phyloP scores from a whole-genome alignment of 768 basidiomycete genomes.

The Krasilnikovozyma curviuscula region DNA sequence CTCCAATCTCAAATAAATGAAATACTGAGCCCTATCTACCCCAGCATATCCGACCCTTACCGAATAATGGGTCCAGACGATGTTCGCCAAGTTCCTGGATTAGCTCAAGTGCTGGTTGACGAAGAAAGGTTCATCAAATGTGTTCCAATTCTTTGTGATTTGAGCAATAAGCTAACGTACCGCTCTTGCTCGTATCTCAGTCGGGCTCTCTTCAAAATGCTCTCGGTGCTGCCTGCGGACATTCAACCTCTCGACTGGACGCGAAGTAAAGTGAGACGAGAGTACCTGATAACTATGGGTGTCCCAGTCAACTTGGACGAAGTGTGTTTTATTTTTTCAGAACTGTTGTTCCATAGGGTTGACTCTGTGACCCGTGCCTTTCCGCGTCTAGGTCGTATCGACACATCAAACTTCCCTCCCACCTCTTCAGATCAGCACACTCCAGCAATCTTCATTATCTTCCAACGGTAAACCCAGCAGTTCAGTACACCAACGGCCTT shows the following conservation, averaged over 20 bases:
- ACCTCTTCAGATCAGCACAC: slow-evolving; percentile 56
- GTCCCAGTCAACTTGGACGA: slow-evolving; percentile 92
- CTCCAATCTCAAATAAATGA: slow-evolving; percentile 45
- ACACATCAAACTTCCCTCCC: slow-evolving; percentile 35
- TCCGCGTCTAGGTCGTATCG: slow-evolving; percentile 19
- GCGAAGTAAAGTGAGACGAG: slow-evolving; percentile 69
- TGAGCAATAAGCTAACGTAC: background rate
- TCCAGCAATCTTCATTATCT: slow-evolving; percentile 53
- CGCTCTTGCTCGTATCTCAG: slow-evolving; percentile 28
- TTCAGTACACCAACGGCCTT: slow-evolving; percentile 20
- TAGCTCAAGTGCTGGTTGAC: slow-evolving; percentile 55
- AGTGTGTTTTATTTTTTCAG: slow-evolving; percentile 28
- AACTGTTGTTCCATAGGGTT: slow-evolving; percentile 35
- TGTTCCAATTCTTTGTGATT: background rate
- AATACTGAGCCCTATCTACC: slow-evolving; percentile 50
- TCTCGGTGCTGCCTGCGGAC: slow-evolving; percentile 27
- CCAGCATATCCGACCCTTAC: slow-evolving; percentile 13
- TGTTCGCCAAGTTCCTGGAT: slow-evolving; percentile 55
- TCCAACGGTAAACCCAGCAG: slow-evolving; percentile 40
- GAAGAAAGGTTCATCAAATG: slow-evolving; percentile 42
- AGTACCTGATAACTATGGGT: slow-evolving; percentile 76
- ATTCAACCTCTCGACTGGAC: slow-evolving; percentile 77
- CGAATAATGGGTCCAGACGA: slow-evolving; percentile 31
- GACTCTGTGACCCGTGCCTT: slow-evolving; percentile 33
- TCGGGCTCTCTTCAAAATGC: slow-evolving; percentile 59